Evolutionary conservation across 176 grass and related monocot genomes (phyloP), one percentile per base, ranked within the genome.

Genomic region (Phoenix roebelenii): DNA sequence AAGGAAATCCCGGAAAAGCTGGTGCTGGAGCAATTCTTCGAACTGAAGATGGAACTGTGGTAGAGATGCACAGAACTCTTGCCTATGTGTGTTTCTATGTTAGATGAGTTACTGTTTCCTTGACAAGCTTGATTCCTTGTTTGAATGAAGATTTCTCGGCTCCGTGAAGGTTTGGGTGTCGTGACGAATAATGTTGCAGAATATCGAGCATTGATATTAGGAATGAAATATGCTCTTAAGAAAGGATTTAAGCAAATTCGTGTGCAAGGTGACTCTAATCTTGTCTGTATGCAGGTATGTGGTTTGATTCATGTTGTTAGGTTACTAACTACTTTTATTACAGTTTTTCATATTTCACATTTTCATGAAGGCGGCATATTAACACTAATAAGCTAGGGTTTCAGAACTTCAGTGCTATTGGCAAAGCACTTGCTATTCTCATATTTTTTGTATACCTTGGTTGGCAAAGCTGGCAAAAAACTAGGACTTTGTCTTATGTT

Each of bases 121-220:
- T 16, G 62, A 61, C 60, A 69, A 30, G 28, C 18, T 29, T 55
- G 30, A 58, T 49, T 69, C 61, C 20, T 66, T 78, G 15, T 30
- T 30, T 30, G 28, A 4, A 30, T 70, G 71, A 75, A 94, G 89
- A 85, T 94, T 73, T 84, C 74, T 51, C 74, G 77, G 32, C 59
- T 88, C 64, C 72, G 84, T 64, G 84, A 94, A 76, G 89, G 89
- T 64, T 76, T 94, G 68, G 89, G 84, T 73, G 23, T 82, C 14
- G 74, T 20, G 60, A 94, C 89, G 58, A 94, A 85, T 82, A 94
- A 94, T 82, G 80, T 88, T 62, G 89, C 89, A 3, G 89, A 94
- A 65, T 95, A 95, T 39, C 67, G 79, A 52, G 70, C 81, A 61
- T 55, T 88, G 72, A 78, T 79, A 51, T 81, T 88, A 62, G 89